phyloP scores from a whole-genome alignment of 208 protist genomes.

The Balamuthia mandrillaris region DNA sequence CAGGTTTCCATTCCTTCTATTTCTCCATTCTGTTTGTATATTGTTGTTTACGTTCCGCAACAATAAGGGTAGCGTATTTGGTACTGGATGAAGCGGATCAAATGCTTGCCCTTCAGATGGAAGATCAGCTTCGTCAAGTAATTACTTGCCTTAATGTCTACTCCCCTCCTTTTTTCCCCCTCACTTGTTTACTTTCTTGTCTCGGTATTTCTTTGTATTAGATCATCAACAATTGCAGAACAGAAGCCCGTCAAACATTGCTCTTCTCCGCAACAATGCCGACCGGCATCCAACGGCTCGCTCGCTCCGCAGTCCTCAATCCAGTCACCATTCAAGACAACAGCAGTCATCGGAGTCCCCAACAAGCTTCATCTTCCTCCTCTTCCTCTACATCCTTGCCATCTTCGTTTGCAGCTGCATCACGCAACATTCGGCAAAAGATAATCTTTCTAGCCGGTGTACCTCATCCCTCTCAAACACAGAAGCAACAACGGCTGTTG shows the following conservation, averaged over 20 bases:
- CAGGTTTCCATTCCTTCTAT: neutral
- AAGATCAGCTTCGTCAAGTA: slow-evolving; percentile 1
- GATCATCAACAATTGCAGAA: neutral
- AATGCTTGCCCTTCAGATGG: neutral
- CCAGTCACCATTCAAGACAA: neutral
- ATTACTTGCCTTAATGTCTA: neutral
- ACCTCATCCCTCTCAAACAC: neutral
- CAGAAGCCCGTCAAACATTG: neutral
- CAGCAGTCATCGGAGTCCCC: too few species aligned
- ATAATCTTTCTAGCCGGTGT: neutral
- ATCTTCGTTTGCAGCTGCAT: too few species aligned
- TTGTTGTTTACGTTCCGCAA: neutral
- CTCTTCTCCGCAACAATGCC: slow-evolving; percentile 26
- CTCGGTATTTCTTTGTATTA: slow-evolving; percentile 1
- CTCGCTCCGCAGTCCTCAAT: neutral
- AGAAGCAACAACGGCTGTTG: neutral
- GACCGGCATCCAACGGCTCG: neutral
- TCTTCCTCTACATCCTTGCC: too few species aligned
- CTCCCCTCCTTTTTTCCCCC: neutral
- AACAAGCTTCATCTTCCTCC: too few species aligned
- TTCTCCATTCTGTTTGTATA: neutral
- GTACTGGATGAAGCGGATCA: slow-evolving; percentile 21
- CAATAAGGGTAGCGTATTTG: neutral
- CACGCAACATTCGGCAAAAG: neutral
- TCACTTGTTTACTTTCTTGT: too few species aligned